phyloP scores from a whole-genome alignment of 176 grass and related monocot genomes.

The Panicum miliaceum region DNA sequence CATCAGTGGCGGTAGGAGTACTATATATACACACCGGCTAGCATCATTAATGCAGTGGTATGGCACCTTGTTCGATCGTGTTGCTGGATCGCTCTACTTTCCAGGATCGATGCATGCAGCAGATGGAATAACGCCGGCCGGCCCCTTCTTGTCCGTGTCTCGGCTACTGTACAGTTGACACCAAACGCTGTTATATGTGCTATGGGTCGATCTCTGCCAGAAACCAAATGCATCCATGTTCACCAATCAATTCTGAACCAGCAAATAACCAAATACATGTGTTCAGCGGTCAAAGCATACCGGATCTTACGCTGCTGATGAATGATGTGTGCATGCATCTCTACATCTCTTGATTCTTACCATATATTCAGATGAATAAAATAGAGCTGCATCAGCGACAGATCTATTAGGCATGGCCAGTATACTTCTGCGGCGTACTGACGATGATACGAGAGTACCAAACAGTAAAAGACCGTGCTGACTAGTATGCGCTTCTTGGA shows the following conservation, averaged over 20 bases:
- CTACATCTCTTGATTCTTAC: neutral
- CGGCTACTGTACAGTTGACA: constrained; percentile 31
- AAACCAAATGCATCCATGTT: constrained; percentile 19
- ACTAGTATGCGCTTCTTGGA: neutral
- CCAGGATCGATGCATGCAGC: neutral
- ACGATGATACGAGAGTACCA: neutral
- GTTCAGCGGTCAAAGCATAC: constrained; percentile 24
- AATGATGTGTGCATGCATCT: neutral
- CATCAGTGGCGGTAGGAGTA: too few relatives aligned
- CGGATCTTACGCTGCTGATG: neutral
- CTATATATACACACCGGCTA: too few relatives aligned
- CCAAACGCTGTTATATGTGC: constrained; percentile 13
- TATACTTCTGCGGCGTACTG: neutral
- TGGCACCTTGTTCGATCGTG: too few relatives aligned
- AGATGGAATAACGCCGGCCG: neutral
- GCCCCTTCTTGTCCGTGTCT: neutral
- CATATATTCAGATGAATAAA: neutral
- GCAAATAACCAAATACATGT: neutral
- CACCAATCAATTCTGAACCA: neutral
- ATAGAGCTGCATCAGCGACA: neutral
- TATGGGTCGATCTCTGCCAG: constrained; percentile 2
- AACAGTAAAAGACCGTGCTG: neutral
- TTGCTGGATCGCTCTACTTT: neutral
- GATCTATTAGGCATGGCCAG: neutral
- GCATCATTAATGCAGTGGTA: neutral